Evolutionary conservation across 2,329 filamentous ascomycete genomes (phyloP).

Genomic region (Claviceps paspali): DNA sequence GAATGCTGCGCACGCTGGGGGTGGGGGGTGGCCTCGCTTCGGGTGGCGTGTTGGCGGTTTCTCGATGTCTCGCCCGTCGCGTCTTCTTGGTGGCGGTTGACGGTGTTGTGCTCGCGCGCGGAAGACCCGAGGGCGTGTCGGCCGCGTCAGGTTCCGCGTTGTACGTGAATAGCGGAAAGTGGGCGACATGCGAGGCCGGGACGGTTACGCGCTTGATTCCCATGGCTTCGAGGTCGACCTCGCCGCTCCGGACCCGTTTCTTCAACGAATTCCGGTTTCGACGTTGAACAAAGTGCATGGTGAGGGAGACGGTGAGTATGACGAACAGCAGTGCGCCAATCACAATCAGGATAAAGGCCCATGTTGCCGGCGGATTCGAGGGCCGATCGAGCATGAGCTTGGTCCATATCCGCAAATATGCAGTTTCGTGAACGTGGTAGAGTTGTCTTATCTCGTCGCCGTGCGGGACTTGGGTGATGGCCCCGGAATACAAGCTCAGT

Average conservation of each 20-base stretch:
- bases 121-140: slow-evolving; percentile 20
- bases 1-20: slow-evolving; percentile 13
- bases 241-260: slow-evolving; percentile 56
- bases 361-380: slow-evolving; percentile 52
- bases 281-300: slow-evolving; percentile 66
- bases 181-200: slow-evolving; percentile 52
- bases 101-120: slow-evolving; percentile 13
- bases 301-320: slow-evolving; percentile 48
- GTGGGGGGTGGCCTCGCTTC: slow-evolving; percentile 10
- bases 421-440: slow-evolving; percentile 38
- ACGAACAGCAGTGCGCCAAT: slow-evolving; percentile 56
- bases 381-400: slow-evolving; percentile 32
- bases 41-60: slow-evolving; percentile 15
- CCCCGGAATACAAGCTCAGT: slow-evolving; percentile 63
- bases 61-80: slow-evolving; percentile 16
- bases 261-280: slow-evolving; percentile 52
- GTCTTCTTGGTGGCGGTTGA: slow-evolving; percentile 14
- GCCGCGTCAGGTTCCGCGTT: slow-evolving; percentile 34
- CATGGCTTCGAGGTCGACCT: slow-evolving; percentile 73
- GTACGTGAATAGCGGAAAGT: slow-evolving; percentile 69
- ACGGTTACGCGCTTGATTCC: slow-evolving; percentile 74
- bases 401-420: slow-evolving; percentile 47
- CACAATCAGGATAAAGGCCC: slow-evolving; percentile 63
- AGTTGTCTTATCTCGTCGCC: slow-evolving; percentile 38
- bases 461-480: slow-evolving; percentile 45